Evolutionary conservation across 192 early-diverging fungal genomes (phyloP).

Genomic region (Lunasporangiospora selenospora): DNA sequence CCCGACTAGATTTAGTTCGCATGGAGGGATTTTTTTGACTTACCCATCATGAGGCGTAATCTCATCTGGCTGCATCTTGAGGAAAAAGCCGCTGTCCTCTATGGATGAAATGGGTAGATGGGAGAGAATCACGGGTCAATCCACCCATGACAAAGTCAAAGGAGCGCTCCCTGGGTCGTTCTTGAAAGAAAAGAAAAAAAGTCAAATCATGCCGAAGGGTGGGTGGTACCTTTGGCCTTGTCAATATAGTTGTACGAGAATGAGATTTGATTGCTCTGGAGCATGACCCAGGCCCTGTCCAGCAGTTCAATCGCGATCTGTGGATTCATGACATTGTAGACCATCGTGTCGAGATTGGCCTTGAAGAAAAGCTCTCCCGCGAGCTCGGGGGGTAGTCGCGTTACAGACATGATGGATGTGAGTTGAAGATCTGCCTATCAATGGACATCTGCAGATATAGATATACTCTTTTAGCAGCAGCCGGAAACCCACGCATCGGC

Average conservation of each 20-base stretch:
- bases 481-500: too few relatives aligned
- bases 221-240: conserved; percentile 38
- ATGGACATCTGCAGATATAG: too few relatives aligned
- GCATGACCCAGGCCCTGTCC: conserved; percentile 33
- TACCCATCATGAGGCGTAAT: conserved; percentile 44
- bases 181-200: background rate
- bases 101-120: background rate
- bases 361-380: conserved; percentile 42
- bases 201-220: background rate
- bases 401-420: too few relatives aligned
- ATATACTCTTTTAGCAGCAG: too few relatives aligned
- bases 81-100: conserved; percentile 34
- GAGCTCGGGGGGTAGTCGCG: conserved; percentile 35
- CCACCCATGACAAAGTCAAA: too few relatives aligned
- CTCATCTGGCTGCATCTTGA: conserved; percentile 37
- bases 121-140: conserved; percentile 2
- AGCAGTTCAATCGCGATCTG: conserved; percentile 31
- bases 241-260: conserved; percentile 48
- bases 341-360: conserved; percentile 40
- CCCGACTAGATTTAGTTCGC: too few relatives aligned
- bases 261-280: conserved; percentile 26
- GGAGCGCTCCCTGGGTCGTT: too few relatives aligned
- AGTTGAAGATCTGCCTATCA: too few relatives aligned
- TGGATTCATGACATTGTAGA: conserved; percentile 28
- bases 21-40: background rate